phyloP scores from a whole-genome alignment of 805 yeast genomes.

The Candida boidinii region DNA sequence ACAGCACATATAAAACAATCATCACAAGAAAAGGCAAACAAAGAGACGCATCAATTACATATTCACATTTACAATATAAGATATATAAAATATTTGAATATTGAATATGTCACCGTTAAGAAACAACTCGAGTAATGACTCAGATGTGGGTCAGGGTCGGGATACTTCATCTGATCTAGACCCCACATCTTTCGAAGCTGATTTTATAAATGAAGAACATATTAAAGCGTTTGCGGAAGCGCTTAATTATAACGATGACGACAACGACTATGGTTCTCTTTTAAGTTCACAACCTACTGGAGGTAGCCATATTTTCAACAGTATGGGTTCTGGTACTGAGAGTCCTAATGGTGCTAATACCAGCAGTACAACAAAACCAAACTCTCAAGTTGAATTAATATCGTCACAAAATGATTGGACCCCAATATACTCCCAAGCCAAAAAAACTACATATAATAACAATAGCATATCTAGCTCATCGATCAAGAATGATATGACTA shows the following conservation, averaged over 20 bases:
- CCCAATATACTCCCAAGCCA: conserved; percentile 25
- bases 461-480: conserved; percentile 1
- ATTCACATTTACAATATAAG: too few species aligned
- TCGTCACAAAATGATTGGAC: conserved; percentile 39
- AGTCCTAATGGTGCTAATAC: conserved; percentile 3
- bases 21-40: too few species aligned
- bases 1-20: too few species aligned
- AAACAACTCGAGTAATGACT: too few species aligned
- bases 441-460: conserved; percentile 2
- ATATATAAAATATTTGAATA: too few species aligned
- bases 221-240: conserved; percentile 30
- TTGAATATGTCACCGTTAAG: too few species aligned
- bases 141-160: too few species aligned
- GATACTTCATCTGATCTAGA: too few species aligned
- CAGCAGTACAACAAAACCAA: not conserved
- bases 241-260: conserved; percentile 22
- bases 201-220: conserved; percentile 17
- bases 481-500: conserved; percentile 6
- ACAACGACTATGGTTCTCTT: conserved; percentile 6
- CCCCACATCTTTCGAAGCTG: conserved; percentile 9
- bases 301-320: not conserved
- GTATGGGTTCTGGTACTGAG: not conserved
- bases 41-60: too few species aligned
- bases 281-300: not conserved
- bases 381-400: conserved; percentile 22